A percentile compares a stretch with the other conserved stretches of the same genome.
Evolutionary conservation across 345 rosid genomes (phyloP).

Genomic region (Eucalyptus rudis): DNA sequence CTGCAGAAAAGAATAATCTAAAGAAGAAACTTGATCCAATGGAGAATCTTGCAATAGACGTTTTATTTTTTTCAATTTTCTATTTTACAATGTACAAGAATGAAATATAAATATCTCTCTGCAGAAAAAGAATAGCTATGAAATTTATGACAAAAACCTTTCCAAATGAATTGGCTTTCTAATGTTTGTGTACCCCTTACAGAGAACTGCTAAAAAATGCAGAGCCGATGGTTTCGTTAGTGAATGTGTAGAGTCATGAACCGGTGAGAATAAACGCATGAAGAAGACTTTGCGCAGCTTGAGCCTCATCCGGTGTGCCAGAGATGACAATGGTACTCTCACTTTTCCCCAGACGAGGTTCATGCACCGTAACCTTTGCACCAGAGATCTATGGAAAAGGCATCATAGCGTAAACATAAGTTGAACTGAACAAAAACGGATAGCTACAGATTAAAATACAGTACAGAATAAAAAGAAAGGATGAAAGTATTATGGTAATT

Average conservation of each 20-base stretch:
- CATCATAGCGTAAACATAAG: slow-evolving; percentile 11
- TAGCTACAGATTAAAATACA: background rate
- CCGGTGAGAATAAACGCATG: slow-evolving; percentile 89
- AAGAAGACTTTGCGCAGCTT: slow-evolving; percentile 93
- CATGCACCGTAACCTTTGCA: slow-evolving; percentile 83
- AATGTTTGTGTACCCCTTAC: background rate
- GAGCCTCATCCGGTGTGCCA: slow-evolving; percentile 93
- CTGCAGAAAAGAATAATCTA: background rate
- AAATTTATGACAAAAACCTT: background rate
- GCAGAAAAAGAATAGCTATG: background rate
- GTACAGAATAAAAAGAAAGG: background rate
- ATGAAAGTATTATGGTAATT: background rate
- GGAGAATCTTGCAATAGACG: background rate
- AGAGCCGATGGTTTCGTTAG: background rate
- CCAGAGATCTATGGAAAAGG: slow-evolving; percentile 70
- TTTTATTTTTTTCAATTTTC: background rate
- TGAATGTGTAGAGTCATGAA: slow-evolving; percentile 2
- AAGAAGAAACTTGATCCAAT: background rate
- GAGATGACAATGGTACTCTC: slow-evolving; percentile 85
- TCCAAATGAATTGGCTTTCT: background rate
- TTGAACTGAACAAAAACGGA: background rate
- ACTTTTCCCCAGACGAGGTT: slow-evolving; percentile 58
- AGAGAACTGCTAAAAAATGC: background rate
- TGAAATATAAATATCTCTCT: background rate
- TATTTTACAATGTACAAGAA: background rate